phyloP scores from a whole-genome alignment of 352 stramenopile genomes.

The Globisporangium parvum region DNA sequence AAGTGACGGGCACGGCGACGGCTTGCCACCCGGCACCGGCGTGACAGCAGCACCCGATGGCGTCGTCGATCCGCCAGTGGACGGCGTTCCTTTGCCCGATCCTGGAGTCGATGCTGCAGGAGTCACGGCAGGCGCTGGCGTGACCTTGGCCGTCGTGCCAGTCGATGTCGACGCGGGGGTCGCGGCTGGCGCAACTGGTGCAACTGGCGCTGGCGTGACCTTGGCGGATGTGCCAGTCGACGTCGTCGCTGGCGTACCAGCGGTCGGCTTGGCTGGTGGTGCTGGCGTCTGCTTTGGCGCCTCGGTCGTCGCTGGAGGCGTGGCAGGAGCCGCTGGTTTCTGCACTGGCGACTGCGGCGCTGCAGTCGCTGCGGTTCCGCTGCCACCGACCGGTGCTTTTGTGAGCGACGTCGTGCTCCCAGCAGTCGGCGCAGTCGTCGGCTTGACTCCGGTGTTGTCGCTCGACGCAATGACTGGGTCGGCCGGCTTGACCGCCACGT shows the following conservation, averaged over 20 bases:
- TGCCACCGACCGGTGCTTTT: neutral
- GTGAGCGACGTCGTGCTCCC: neutral
- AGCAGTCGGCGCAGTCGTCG: neutral
- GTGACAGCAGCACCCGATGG: slow-evolving; percentile 1
- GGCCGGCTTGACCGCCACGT: slow-evolving; percentile 13
- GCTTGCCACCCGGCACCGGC: neutral
- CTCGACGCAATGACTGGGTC: slow-evolving; percentile 8
- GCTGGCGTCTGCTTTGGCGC: slow-evolving; percentile 1
- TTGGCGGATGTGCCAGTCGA: neutral
- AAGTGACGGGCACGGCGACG: slow-evolving; percentile 1
- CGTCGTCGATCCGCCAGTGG: neutral
- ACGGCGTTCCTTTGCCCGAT: no score
- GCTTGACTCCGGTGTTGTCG: slow-evolving; percentile 7
- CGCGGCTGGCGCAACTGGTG: slow-evolving; percentile 9
- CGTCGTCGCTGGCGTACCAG: slow-evolving; percentile 16
- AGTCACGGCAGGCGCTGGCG: slow-evolving; percentile 6
- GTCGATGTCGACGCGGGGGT: slow-evolving; percentile 7
- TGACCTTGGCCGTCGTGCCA: slow-evolving; percentile 2
- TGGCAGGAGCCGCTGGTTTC: neutral
- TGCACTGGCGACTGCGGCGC: slow-evolving; percentile 3
- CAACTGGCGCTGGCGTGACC: slow-evolving; percentile 5
- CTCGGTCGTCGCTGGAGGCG: neutral
- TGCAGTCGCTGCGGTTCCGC: neutral
- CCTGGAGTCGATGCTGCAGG: slow-evolving; percentile 1
- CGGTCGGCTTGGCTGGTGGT: slow-evolving; percentile 6